Base-by-base conservation (phyloP, 495 filamentous ascomycete genomes). In the Aspergillus carlsbadensis region DNA sequence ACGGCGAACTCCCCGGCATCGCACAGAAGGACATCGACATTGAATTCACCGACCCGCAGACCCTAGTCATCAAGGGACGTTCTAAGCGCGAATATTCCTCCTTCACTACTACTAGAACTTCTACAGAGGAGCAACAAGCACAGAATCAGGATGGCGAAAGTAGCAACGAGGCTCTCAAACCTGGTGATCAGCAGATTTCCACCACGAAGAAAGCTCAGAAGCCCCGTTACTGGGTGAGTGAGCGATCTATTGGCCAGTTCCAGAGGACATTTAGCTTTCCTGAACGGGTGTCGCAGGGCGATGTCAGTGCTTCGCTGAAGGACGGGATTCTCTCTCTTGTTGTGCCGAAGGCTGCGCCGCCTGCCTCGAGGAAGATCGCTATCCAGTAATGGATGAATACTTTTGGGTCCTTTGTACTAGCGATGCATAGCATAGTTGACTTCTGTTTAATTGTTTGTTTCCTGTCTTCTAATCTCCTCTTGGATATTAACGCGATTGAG, bases 1-100 rank as follows among this genome's bases (percentile, higher is more conserved):
- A 94, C 66, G 92, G 91, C 65, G 93, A 96, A 73, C 82, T 96
- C 0, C 90, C 92, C 0, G 93, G 92, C 31, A 77, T 93, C 49
- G 81, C 87, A 42, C 87, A 90, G 67, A 83, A 92, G 56, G 79
- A 95, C 66, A 73, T 96, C 62, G 72, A 83, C 58, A 88, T 97
- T 62, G 91, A 96, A 66, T 96, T 96, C 80, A 82, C 84, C 57
- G 91, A 96, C 71, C 70, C 78, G 4, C 81, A 90, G 57, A 96
- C 89, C 29, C 73, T 98, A 10, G 80, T 84, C 56, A 81, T 96
- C 70, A 80, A 81, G 58, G 92, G 93, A 56, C 83, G 76, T 42
- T 77, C 80, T 45, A 41, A 77, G 54, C 72, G 72, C 45, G 71
- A 78, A 52, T 72, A 72, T 56, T 56, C 67, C 52, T 71, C 69